Base-by-base conservation (phyloP, 2,329 filamentous ascomycete genomes). In the Monilinia aucupariae region DNA sequence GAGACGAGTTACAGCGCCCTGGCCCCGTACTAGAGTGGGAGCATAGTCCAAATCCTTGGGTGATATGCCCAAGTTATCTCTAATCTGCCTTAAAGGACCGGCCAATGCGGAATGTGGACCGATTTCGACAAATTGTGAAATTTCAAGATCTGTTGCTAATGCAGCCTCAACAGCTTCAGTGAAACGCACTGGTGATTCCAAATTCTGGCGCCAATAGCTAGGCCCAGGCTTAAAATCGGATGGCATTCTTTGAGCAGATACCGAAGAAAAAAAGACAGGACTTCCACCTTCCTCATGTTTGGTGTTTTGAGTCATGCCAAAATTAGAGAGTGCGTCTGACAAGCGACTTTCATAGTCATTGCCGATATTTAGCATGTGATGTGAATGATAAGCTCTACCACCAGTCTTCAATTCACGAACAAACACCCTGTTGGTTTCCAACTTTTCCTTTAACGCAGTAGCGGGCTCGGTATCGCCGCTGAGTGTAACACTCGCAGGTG, bases 11-110 rank as follows among this genome's bases (percentile, higher is more conserved):
- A 62, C 59, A 2, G 47, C 32, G 45, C 64, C 51, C 41, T 61
- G 39, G 2, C 51, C 47, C 30, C 67, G 59, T 25, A 62, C 45
- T 4, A 68, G n/a, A 13, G 67, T 65, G 54, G 56, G 25, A n/a
- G 30, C 22, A 37, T 68, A 68, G 32, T 75, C 73, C 0, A 76
- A 75, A 76, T n/a, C 55, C 25, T 32, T 52, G 13, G 12, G 41
- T 6, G 10, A 20, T n/a, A 59, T 59, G 7, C 49, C 49, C 4
- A 61, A 39, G 3, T 25, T 61, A 3, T 61, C 49, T 37, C 48
- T 45, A 5, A 61, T 65, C 32, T 68, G 65, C 8, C 61, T 59
- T 4, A 66, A n/a, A 5, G 65, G 65, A 12, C 59, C 50, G 10
- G 61, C 62, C 10, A 68, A 45, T 10, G 64, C 63, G 2, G 60